Conservation (phyloP, 192 early-diverging fungal genomes). For the Coemansia sp. region DNA sequence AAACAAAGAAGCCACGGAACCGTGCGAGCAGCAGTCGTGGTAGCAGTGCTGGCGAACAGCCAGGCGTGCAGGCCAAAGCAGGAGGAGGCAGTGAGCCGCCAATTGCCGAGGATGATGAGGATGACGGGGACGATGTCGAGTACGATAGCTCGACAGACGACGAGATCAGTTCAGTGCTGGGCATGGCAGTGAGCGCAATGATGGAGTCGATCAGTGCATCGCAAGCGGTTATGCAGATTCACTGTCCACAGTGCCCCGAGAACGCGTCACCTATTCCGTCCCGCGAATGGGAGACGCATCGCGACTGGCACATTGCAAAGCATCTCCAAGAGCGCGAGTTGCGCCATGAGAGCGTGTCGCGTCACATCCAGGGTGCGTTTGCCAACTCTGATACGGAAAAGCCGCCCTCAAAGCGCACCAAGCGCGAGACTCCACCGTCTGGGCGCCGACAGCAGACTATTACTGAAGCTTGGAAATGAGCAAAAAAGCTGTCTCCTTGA, state of each 20-base stretch:
- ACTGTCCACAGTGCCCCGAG: slow-evolving; percentile 38
- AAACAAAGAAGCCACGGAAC: slow-evolving; percentile 1
- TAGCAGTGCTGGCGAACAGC: neutral
- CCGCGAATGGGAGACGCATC: slow-evolving; percentile 45
- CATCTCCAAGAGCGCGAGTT: slow-evolving; percentile 48
- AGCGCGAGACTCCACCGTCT: slow-evolving; percentile 1
- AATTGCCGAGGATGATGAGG: neutral
- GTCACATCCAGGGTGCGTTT: slow-evolving; percentile 34
- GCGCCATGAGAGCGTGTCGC: slow-evolving; percentile 29
- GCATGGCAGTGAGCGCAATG: slow-evolving; percentile 44
- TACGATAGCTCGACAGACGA: slow-evolving; percentile 14
- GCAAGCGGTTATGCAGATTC: slow-evolving; percentile 46
- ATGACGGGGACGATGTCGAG: neutral
- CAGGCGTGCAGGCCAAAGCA: neutral
- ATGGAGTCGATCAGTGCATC: slow-evolving; percentile 48
- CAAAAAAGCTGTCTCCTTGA: neutral
- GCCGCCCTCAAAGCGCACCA: slow-evolving; percentile 28
- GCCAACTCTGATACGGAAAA: neutral
- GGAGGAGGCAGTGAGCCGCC: neutral
- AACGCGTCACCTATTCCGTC: slow-evolving; percentile 23
- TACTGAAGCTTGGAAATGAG: slow-evolving; percentile 40
- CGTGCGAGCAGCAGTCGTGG: neutral
- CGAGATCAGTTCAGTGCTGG: slow-evolving; percentile 28
- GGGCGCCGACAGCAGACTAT: slow-evolving; percentile 43
- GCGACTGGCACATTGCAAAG: slow-evolving; percentile 53